Percentiles rank a stretch among this genome's conserved stretches.
These are phyloP conservation scores for Microbotryum lychnidis-dioicae DNA, from an alignment of 1,284 basidiomycete species.

Conservation along the genomic window DNA sequence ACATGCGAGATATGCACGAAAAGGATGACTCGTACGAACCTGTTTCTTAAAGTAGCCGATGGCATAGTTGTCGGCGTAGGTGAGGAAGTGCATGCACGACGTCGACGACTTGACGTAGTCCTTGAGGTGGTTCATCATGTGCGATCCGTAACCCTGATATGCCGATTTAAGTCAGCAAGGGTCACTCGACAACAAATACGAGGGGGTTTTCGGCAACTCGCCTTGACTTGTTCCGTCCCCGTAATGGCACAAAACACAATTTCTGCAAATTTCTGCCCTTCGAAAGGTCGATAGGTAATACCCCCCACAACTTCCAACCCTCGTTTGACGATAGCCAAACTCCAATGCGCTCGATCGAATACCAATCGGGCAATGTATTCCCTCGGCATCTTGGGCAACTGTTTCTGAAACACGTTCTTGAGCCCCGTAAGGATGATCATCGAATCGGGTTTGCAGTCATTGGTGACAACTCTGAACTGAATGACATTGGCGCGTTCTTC, in stretches of 20 bases:
- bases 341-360: slow-evolving; percentile 83
- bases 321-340: slow-evolving; percentile 88
- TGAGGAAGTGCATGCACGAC: slow-evolving; percentile 86
- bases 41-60: slow-evolving; percentile 99
- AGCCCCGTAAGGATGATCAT: slow-evolving; percentile 83
- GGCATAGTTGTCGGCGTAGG: slow-evolving; percentile 92
- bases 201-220: slow-evolving; percentile 40
- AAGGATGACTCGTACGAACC: slow-evolving; percentile 19
- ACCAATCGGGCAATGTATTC: slow-evolving; percentile 97
- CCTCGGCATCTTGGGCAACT: slow-evolving; percentile 97
- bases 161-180: not conserved
- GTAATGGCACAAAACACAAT: slow-evolving; percentile 99
- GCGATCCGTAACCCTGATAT: slow-evolving; percentile 84
- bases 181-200: not conserved
- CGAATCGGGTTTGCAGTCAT: slow-evolving; percentile 59
- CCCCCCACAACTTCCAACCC: slow-evolving; percentile 96
- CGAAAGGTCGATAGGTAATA: slow-evolving; percentile 94
- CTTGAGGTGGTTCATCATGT: slow-evolving; percentile 99
- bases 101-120: slow-evolving; percentile 75
- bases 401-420: slow-evolving; percentile 95
- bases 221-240: slow-evolving; percentile 94
- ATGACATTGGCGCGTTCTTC: slow-evolving; percentile 82
- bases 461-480: slow-evolving; percentile 73
- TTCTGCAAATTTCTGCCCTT: slow-evolving; percentile 89
- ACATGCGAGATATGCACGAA: not conserved